Evolutionary conservation across 1,139 yeast species (phyloP), one percentile per base, ranked within the genome.

Genomic region (Debaryomyces sp.): DNA sequence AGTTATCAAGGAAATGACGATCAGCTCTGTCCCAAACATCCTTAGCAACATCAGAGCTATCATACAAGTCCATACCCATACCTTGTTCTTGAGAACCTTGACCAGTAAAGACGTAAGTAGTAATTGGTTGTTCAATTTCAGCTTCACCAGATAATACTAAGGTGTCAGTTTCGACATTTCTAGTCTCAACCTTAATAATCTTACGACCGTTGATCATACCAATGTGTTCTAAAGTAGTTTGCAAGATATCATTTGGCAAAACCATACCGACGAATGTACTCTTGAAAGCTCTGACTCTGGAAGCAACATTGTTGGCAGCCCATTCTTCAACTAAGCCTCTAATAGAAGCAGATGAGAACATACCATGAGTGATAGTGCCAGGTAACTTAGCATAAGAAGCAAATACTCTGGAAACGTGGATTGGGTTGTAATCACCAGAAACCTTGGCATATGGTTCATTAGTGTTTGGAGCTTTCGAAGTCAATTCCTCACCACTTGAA

Each of bases 61-160:
- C 86, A 73, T 94, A 94, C 67, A 94, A 81, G 72, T 95, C 99
- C 99, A 94, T 94, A 78, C 99, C 99, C 99, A 94, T 94, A 68
- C 98, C 98, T 78, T 95, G 99, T 73, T 95, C 99, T 76, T 94
- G 99, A 52, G 99, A 92, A 69, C 99, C 99, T 80, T 94, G 99
- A 68, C 99, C 99, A 58, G 99, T 94, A 77, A 95, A 94, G 51
- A 94, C 97, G 68, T 89, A 94, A 17, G 99, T 87, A 44, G 99
- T 89, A 50, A 87, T 87, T 45, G 99, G 99, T 75, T 94, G 99
- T 62, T 94, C 98, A 64, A 95, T 92, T 77, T 94, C 99, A 48
- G 99, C 99, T 75, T 91, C 96, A 74, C 98, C 99, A 48, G 80
- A 69, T 62, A 94, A 80, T 21, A 95, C 99, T 40, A 82, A 75